Conservation (phyloP, 768 basidiomycete species). For the Tylopilus sp. region DNA sequence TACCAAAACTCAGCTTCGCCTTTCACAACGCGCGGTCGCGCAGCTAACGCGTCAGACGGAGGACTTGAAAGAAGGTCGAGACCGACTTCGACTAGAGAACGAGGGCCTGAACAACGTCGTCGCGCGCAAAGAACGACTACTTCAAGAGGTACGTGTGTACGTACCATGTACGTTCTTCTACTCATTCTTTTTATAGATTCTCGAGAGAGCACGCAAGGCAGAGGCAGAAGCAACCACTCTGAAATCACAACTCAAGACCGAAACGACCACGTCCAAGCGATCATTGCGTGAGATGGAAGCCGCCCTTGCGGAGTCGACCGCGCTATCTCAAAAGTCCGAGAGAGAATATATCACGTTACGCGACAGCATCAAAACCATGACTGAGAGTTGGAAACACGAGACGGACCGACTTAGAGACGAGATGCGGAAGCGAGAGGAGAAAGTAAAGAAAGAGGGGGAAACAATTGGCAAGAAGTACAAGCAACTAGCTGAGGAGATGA, state of each 20-base stretch:
- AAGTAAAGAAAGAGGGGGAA: slow-evolving; percentile 64
- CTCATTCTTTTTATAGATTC: slow-evolving; percentile 43
- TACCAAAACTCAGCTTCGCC: slow-evolving; percentile 74
- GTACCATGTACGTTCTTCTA: background rate
- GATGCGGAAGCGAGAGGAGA: slow-evolving; percentile 71
- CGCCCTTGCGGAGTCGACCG: slow-evolving; percentile 67
- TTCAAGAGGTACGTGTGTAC: slow-evolving; percentile 68
- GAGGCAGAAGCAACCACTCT: slow-evolving; percentile 70
- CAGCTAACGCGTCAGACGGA: slow-evolving; percentile 83
- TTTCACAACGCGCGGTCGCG: slow-evolving; percentile 81
- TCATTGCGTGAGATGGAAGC: slow-evolving; percentile 77
- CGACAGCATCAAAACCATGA: slow-evolving; percentile 71
- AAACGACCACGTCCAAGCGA: slow-evolving; percentile 71
- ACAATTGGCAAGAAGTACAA: slow-evolving; percentile 66
- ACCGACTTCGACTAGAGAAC: slow-evolving; percentile 78
- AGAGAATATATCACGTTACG: slow-evolving; percentile 79
- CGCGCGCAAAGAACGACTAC: slow-evolving; percentile 77
- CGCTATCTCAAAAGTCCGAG: slow-evolving; percentile 76
- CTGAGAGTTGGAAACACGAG: slow-evolving; percentile 72
- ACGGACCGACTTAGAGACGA: slow-evolving; percentile 69
- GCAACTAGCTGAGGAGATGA: slow-evolving; percentile 59
- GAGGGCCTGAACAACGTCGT: slow-evolving; percentile 88
- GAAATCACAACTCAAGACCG: slow-evolving; percentile 69
- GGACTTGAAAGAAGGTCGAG: slow-evolving; percentile 84
- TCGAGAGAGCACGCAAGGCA: slow-evolving; percentile 83